Evolutionary conservation across 495 filamentous ascomycete species (phyloP), one percentile per base, ranked within the genome.

Genomic region (Aspergillus cristatus): DNA sequence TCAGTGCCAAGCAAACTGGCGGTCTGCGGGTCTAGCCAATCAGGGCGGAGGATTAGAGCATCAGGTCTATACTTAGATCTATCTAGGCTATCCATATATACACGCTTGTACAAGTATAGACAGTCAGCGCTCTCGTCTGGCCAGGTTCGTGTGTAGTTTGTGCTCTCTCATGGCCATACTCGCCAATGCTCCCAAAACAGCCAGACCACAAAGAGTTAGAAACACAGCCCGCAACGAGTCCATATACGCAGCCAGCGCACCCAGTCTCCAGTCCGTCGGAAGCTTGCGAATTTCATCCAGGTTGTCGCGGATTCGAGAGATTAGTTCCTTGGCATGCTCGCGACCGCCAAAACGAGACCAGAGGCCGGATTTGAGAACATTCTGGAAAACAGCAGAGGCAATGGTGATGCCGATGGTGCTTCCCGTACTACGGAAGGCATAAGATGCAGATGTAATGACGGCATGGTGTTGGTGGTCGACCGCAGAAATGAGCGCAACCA

Each of bases 391-490:
- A 1, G 82, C 71, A 1, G 76, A 78, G 4, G 82, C 81, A 34
- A 90, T 59, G 0, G 86, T 84, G 43, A 94, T 75, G 14, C 89
- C 89, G 28, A 96, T 78, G 0, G 85, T 88, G 18, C 77, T 77
- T 6, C 89, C 89, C 0, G 87, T 86, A 11, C 79, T 81, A 22
- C 84, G 78, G 57, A 87, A 89, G 2, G 82, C 81, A 46, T 86
- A 94, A 0, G 78, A 86, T 2, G 84, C 81, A 0, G 83, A 86
- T 2, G 88, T 94, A 41, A 87, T 75, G 25, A 91, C 81, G 6
- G 89, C 88, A 51, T 94, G 89, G 39, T 90, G 69, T 6, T 80
- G 64, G 54, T 89, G 85, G 32, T 83, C 79, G 18, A 94, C 86
- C 0, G 86, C 79, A 3, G 82, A 75, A 20, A 96, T 84, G 32